phyloP scores from a whole-genome alignment of 2,329 filamentous ascomycete species.

The Penicillium hordei region DNA sequence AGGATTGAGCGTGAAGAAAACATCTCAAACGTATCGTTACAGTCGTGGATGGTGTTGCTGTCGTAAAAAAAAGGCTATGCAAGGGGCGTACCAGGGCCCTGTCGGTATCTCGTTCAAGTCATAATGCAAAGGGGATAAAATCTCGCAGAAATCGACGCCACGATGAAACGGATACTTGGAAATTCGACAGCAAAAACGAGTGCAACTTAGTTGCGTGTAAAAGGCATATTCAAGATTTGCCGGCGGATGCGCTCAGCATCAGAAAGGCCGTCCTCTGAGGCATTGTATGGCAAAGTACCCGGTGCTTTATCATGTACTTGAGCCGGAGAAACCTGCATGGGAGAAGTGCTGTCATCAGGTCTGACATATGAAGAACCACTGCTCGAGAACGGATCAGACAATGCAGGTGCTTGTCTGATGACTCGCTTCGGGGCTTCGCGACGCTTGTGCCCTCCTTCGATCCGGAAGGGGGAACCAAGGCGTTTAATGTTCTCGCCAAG shows the following conservation, averaged over 20 bases:
- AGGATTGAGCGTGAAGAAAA: conserved; percentile 9
- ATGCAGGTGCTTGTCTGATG: conserved; percentile 43
- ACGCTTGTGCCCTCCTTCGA: conserved; percentile 38
- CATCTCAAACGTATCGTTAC: conserved; percentile 30
- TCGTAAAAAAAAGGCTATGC: conserved; percentile 30
- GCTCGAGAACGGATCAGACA: conserved; percentile 46
- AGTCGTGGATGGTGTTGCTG: conserved; percentile 37
- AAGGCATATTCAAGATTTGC: conserved; percentile 41
- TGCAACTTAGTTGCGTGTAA: conserved; percentile 28
- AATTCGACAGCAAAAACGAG: conserved; percentile 11
- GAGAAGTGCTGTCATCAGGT: conserved; percentile 17
- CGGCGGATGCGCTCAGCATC: conserved; percentile 43
- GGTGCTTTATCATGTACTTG: conserved; percentile 17
- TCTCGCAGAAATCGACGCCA: conserved; percentile 25
- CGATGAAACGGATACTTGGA: conserved; percentile 22
- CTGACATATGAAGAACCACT: conserved; percentile 23
- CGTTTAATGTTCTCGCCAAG: conserved; percentile 46
- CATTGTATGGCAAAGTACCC: conserved; percentile 29
- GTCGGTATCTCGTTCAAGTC: conserved; percentile 30
- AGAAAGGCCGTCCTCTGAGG: conserved; percentile 37
- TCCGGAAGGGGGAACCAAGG: conserved; percentile 50
- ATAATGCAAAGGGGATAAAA: conserved; percentile 27
- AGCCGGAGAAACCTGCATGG: conserved; percentile 16
- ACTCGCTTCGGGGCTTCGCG: conserved; percentile 32
- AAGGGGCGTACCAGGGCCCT: conserved; percentile 6